phyloP scores from a whole-genome alignment of 2,329 filamentous ascomycete genomes.

The Phialophora chinensis region DNA sequence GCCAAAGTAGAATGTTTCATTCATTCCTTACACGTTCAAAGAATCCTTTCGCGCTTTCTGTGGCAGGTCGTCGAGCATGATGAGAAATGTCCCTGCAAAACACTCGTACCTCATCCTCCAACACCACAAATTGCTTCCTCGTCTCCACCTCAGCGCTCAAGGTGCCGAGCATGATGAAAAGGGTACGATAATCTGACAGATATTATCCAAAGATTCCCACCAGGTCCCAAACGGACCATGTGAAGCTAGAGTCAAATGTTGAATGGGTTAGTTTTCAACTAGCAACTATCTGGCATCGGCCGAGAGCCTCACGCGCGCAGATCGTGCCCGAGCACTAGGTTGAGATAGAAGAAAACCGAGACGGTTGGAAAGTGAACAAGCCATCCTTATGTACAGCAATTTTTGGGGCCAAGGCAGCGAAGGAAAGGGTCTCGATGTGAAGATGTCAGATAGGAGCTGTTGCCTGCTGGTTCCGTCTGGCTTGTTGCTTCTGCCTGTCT shows the following conservation, averaged over 20 bases:
- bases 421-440: neutral
- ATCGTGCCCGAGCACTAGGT: neutral
- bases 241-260: neutral
- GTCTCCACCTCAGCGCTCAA: neutral
- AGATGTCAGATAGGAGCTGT: neutral
- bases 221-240: neutral
- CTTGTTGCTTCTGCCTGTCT: neutral
- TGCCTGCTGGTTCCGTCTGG: neutral
- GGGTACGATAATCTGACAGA: neutral
- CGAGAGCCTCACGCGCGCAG: neutral
- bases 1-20: neutral
- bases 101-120: neutral
- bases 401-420: neutral
- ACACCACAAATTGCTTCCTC: neutral
- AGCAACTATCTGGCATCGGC: conserved; percentile 3
- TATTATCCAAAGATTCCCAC: neutral
- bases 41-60: neutral
- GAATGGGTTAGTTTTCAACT: neutral
- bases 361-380: neutral
- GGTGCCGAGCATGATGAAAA: conserved; percentile 1
- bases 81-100: neutral
- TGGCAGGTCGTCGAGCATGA: neutral
- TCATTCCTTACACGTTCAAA: neutral
- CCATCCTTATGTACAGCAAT: neutral
- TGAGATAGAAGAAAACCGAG: neutral